These are phyloP conservation scores for Cladophialophora chaetospira DNA, from an alignment of 2,329 filamentous ascomycete species.

Conservation along the genomic window DNA sequence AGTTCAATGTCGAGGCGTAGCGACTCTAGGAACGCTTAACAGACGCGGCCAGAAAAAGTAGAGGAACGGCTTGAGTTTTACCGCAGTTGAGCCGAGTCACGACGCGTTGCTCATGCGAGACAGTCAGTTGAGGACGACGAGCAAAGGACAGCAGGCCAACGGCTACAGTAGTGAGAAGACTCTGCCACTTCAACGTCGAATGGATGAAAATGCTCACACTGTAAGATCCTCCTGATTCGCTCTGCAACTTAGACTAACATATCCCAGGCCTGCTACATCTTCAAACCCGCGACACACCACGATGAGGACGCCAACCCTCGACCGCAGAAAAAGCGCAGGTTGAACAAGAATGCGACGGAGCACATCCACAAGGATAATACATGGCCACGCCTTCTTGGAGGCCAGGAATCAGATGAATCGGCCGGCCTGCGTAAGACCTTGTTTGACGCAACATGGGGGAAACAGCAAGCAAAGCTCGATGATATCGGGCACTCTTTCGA, in stretches of 20 bases:
- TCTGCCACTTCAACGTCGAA: not conserved
- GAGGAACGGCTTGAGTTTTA: too few relatives aligned
- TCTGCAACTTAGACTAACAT: not conserved
- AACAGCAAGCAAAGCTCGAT: conserved; percentile 44
- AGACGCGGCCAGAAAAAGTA: conserved; percentile 10
- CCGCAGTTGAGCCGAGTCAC: too few relatives aligned
- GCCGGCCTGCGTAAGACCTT: conserved; percentile 40
- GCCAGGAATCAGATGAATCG: conserved; percentile 39
- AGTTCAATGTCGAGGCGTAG: conserved; percentile 1
- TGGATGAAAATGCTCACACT: conserved; percentile 23
- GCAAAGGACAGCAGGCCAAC: not conserved
- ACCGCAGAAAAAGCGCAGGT: conserved; percentile 60
- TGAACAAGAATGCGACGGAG: conserved; percentile 42
- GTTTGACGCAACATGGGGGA: conserved; percentile 45
- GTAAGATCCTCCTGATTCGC: not conserved
- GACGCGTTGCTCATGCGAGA: too few relatives aligned
- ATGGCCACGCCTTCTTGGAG: conserved; percentile 45
- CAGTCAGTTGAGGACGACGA: too few relatives aligned
- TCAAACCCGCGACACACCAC: conserved; percentile 18
- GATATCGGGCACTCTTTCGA: conserved; percentile 45
- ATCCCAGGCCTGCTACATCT: conserved; percentile 32
- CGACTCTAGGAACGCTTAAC: not conserved
- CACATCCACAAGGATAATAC: conserved; percentile 18
- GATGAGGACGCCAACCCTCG: conserved; percentile 38
- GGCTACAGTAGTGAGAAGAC: not conserved